These are phyloP conservation scores for Talaromyces albobiverticillius DNA, from an alignment of 2,329 filamentous ascomycete species.

Conservation along the genomic window DNA sequence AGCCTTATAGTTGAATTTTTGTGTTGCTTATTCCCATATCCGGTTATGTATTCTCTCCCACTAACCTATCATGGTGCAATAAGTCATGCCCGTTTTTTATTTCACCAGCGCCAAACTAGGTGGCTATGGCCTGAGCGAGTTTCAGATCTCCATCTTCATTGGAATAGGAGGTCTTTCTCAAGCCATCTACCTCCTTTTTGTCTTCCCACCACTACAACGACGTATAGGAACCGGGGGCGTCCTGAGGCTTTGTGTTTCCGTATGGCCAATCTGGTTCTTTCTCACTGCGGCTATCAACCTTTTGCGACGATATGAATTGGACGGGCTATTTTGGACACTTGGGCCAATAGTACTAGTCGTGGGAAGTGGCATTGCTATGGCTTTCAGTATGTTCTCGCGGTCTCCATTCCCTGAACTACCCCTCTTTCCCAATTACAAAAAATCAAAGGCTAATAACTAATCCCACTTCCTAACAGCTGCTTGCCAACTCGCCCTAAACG, in stretches of 20 bases:
- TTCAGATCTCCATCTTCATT: conserved; percentile 66
- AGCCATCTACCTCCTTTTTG: conserved; percentile 66
- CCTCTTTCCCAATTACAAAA: neutral
- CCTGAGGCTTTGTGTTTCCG: conserved; percentile 55
- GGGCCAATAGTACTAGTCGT: conserved; percentile 48
- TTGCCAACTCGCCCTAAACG: conserved; percentile 71
- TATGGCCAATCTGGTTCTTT: conserved; percentile 59
- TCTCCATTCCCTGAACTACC: neutral
- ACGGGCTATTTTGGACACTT: conserved; percentile 57
- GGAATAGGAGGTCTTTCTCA: conserved; percentile 63
- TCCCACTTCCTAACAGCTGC: conserved; percentile 40
- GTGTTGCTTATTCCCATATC: neutral
- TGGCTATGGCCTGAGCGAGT: conserved; percentile 61
- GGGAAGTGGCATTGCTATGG: conserved; percentile 64
- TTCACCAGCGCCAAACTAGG: conserved; percentile 62
- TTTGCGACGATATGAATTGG: conserved; percentile 50
- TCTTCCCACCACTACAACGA: conserved; percentile 66
- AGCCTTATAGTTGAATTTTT: neutral
- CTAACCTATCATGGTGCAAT: neutral
- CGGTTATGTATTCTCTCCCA: neutral
- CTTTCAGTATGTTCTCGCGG: conserved; percentile 52
- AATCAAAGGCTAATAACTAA: neutral
- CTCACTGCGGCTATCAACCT: conserved; percentile 54
- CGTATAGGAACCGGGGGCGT: conserved; percentile 65
- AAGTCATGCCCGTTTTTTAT: conserved; percentile 63